Evolutionary conservation across 2,329 filamentous ascomycete genomes (phyloP), one percentile per base, ranked within the genome.

Genomic region (Alternaria viburni): DNA sequence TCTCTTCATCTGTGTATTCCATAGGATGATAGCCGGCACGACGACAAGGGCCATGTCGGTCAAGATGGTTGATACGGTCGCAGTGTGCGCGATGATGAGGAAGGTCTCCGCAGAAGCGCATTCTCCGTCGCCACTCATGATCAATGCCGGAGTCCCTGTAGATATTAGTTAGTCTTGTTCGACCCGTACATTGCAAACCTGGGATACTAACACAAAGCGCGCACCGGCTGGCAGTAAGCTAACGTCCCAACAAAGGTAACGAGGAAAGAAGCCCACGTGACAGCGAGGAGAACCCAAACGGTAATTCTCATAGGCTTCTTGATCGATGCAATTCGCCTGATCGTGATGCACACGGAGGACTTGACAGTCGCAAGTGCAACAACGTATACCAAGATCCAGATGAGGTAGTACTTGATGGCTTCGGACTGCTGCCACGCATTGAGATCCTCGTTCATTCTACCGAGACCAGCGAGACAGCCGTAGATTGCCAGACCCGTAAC

Each of bases 301-400:
- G 64, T 63, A 5, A 68, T 66, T 12, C 67, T 61, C 8, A 73
- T 58, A 11, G 58, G 54, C n/a, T 51, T 65, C 28, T 65, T 69
- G 13, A 63, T 71, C 4, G 69, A 69, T 5, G 69, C 71, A 30
- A 73, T 73, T 8, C 69, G 69, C 58, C 67, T 62, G 6, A 73
- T 72, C n/a, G 71, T 72, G 26, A 73, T 66, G 54, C 68, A 73
- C 5, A 73, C 64, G 1, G 69, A 72, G 0, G 69, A 73, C n/a
- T 73, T 73, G 23, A 73, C 67, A 13, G 62, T 64, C 4, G 69
- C 69, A 11, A 73, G 65, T n/a, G 62, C 67, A 6, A 73, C 55
- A 19, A 73, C 71, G 49, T 73, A 73, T 5, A 61, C 63, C 61
- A 73, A 52, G 17, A 72, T 73, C 71, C 71, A 73, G 32, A 73